Evolutionary conservation across 331 rosid genomes (phyloP), one percentile per base, ranked within the genome.

Genomic region (Quercus lobata): DNA sequence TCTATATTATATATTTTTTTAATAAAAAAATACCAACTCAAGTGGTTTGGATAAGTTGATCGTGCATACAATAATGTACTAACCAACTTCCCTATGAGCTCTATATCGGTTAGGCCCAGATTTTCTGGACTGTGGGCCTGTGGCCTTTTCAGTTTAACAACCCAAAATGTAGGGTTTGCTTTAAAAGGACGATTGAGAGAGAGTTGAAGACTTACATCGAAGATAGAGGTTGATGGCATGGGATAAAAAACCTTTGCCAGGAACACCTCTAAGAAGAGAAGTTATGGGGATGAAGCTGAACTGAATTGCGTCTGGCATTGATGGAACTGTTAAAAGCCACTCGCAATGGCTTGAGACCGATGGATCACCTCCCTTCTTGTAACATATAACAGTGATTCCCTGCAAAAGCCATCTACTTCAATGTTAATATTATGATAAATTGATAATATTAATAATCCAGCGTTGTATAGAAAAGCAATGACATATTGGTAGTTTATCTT

Each of bases 151-250:
- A 24, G 30, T 12, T 60, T 24, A 60, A 24, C 9, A 22, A 11
- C 34, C 12, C 3, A 22, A 22, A 9, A 24, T 60, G 34, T 22
- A 24, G 10, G n/a, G 18, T 52, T 52, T 24, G 35, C 9, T 34
- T 29, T 62, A 12, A 29, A 32, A 17, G 9, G 41, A 17, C 16
- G 58, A 24, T 21, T 30, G 27, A 49, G 24, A 65, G 25, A 49
- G 29, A 65, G 57, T 34, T 41, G 60, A 6, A 57, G 66, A 83
- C 96, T 87, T 88, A 94, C 98, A 92, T 76, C 98, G 72, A 72
- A 93, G 96, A 78, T 96, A 96, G 57, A 96, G 98, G 78, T 93
- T 96, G 84, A 96, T 91, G 84, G 98, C 98, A 82, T 93, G 97
- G 24, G 94, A 88, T 1, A 96, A 78, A 80, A 96, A 88, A 27